phyloP scores from a whole-genome alignment of 2,329 filamentous ascomycete species.

The Passalora sequoiae region DNA sequence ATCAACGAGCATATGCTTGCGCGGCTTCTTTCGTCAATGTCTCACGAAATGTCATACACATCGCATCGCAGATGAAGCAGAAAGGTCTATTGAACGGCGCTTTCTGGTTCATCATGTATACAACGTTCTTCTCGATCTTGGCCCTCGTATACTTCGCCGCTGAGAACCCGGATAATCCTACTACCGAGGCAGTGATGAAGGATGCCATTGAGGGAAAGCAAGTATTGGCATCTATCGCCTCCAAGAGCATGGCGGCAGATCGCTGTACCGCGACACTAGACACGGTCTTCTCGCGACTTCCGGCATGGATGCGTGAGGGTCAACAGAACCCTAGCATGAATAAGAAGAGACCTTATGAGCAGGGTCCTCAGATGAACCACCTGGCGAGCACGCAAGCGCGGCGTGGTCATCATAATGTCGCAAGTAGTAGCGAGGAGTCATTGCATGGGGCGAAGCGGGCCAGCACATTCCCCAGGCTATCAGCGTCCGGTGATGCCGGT shows the following conservation, averaged over 20 bases:
- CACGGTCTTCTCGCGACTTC: constrained; percentile 77
- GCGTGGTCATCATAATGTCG: constrained; percentile 29
- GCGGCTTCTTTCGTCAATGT: constrained; percentile 62
- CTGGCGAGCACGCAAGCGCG: constrained; percentile 16
- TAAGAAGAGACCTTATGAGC: constrained; percentile 44
- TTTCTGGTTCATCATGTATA: constrained; percentile 84
- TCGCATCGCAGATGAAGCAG: constrained; percentile 71
- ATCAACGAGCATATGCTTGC: constrained; percentile 73
- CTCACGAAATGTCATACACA: constrained; percentile 70
- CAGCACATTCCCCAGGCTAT: constrained; percentile 27
- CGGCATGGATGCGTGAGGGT: constrained; percentile 50
- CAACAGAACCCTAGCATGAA: constrained; percentile 39
- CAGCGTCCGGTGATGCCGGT: constrained; percentile 8
- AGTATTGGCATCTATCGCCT: constrained; percentile 71
- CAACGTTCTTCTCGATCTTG: constrained; percentile 74
- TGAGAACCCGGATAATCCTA: constrained; percentile 71
- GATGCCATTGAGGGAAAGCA: constrained; percentile 82
- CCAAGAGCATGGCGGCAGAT: constrained; percentile 83
- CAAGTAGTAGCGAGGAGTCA: constrained; percentile 12
- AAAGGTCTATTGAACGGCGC: constrained; percentile 70
- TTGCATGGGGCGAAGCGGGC: constrained; percentile 18
- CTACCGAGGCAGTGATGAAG: constrained; percentile 71
- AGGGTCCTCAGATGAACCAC: constrained; percentile 11
- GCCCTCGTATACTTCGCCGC: constrained; percentile 74
- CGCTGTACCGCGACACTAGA: constrained; percentile 72